Percentiles rank a stretch among this genome's conserved stretches.
phyloP scores from a whole-genome alignment of 2,329 filamentous ascomycete genomes.

The Didymosphaeria variabile region DNA sequence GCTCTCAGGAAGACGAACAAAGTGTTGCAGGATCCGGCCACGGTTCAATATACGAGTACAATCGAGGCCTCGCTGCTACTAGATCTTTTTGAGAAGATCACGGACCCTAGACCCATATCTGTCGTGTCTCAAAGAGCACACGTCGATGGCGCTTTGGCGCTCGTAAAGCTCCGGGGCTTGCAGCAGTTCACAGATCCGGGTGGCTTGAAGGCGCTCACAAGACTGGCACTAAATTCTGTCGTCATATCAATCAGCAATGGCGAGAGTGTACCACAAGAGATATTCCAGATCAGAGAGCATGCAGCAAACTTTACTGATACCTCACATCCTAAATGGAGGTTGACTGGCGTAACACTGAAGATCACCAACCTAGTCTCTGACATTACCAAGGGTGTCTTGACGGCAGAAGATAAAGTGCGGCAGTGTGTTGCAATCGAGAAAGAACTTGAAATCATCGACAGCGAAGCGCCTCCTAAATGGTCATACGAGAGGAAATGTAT shows the following conservation, averaged over 20 bases:
- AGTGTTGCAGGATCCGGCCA: conserved; percentile 25
- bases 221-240: conserved; percentile 37
- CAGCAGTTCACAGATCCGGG: conserved; percentile 24
- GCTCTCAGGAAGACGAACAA: conserved; percentile 33
- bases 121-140: conserved; percentile 29
- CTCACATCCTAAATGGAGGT: conserved; percentile 42
- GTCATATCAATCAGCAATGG: conserved; percentile 39
- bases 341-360: conserved; percentile 39
- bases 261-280: conserved; percentile 25
- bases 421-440: conserved; percentile 34
- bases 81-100: conserved; percentile 41
- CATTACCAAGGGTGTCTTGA: conserved; percentile 22
- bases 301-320: conserved; percentile 31
- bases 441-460: conserved; percentile 30
- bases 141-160: conserved; percentile 34
- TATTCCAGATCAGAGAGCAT: conserved; percentile 34
- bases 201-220: conserved; percentile 26
- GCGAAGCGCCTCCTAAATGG: conserved; percentile 30
- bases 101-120: conserved; percentile 18
- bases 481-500: conserved; percentile 22
- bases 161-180: conserved; percentile 35
- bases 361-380: conserved; percentile 33
- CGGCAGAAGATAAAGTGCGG: conserved; percentile 23
- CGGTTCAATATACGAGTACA: conserved; percentile 23
- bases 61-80: conserved; percentile 36